Evolutionary conservation across 1,139 yeast species (phyloP).

Genomic region (Meyerozyma carpophila): DNA sequence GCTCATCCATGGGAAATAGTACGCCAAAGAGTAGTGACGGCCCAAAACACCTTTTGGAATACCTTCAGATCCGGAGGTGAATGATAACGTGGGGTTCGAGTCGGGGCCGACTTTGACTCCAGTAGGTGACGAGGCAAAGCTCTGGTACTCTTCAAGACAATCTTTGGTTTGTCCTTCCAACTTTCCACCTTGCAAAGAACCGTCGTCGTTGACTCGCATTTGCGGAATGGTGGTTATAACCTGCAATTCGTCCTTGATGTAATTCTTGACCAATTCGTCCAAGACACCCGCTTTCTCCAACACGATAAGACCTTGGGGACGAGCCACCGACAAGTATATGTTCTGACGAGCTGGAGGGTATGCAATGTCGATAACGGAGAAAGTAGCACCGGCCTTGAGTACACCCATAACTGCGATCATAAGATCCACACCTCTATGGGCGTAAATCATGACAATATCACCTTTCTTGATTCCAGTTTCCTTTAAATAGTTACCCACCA

Average conservation of each 20-base stretch:
- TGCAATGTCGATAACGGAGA: slow-evolving; percentile 97
- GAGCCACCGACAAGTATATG: slow-evolving; percentile 85
- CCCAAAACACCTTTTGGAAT: slow-evolving; percentile 98
- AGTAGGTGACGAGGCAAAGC: slow-evolving; percentile 51
- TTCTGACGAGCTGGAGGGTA: slow-evolving; percentile 98
- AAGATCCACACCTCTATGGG: slow-evolving; percentile 94
- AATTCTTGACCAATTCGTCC: slow-evolving; percentile 71
- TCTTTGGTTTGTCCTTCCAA: slow-evolving; percentile 32
- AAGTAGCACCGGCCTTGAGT: slow-evolving; percentile 96
- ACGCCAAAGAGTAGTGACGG: slow-evolving; percentile 92
- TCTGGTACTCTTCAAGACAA: slow-evolving; percentile 42
- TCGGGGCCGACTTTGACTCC: slow-evolving; percentile 98
- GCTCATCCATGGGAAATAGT: slow-evolving; percentile 99
- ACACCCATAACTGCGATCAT: slow-evolving; percentile 98
- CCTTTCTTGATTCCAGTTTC: slow-evolving; percentile 80
- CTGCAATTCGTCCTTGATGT: slow-evolving; percentile 63
- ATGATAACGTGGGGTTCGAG: slow-evolving; percentile 91
- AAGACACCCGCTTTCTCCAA: slow-evolving; percentile 84
- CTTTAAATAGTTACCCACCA: slow-evolving; percentile 84
- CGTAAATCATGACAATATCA: slow-evolving; percentile 95
- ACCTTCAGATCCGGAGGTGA: slow-evolving; percentile 99
- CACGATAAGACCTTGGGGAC: slow-evolving; percentile 86
- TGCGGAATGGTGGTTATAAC: slow-evolving; percentile 73
- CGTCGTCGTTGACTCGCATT: slow-evolving; percentile 71
- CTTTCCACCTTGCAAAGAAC: slow-evolving; percentile 61